Base-by-base conservation (phyloP, 352 stramenopile species). In the Phytophthora idaei region DNA sequence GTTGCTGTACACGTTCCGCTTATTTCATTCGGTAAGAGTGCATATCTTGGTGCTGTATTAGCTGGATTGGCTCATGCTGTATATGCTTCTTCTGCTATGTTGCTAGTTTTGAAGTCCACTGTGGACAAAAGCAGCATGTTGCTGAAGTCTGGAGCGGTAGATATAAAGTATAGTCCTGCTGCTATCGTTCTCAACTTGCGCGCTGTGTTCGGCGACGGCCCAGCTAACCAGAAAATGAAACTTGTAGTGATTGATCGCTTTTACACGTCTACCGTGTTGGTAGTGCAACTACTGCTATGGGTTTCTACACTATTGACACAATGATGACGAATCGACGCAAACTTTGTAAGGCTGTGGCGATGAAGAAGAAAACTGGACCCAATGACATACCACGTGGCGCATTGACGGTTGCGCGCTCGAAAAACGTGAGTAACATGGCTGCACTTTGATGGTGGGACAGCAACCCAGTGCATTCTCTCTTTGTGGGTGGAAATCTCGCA, bases 281-380 rank as follows among this genome's bases (percentile, higher is more conserved):
- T 31, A 39, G 15, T 21, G 17, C 17, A 21, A 21, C 44, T 62
- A 28, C n/a, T 57, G 3, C 2, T 54, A 5, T 61, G 48, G 32
- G 25, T 21, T 4, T 21, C 46, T 57, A 58, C 27, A 39, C 34
- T 12, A 39, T 39, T 14, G 34, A 1, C 11, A 39, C 34, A 8
- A 65, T 67, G 10, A 60, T 67, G 59, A 61, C 41, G 14, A 67
- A 61, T 11, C 49, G 59, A 4, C 50, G 17, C 11, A 39, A 31
- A 2, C 55, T 66, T 37, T 48, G 49, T 39, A 66, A 54, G 28
- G 48, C 48, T 1, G 39, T 59, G 11, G 12, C 48, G 5, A 27
- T 10, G 2, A 61, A 61, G 21, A 61, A 55, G 15, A 50, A 67
- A 29, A 56, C 17, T 3, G 42, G 44, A 31, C 60, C 50, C 7